phyloP scores from a whole-genome alignment of 2,329 filamentous ascomycete species.

The Cordyceps farinosa region DNA sequence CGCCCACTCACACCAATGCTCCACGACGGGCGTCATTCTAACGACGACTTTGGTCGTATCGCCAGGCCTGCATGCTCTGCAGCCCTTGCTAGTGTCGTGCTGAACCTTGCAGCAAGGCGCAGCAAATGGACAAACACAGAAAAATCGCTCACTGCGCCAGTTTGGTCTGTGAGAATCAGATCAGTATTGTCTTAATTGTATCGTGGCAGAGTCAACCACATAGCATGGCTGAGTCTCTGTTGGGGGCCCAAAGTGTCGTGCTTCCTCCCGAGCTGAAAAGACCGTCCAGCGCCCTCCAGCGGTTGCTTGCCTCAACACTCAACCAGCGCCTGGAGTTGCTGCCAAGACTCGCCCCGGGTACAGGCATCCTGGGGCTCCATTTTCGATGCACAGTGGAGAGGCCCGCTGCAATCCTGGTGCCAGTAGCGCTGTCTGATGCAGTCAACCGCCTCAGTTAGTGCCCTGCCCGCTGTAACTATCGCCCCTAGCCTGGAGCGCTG shows the following conservation, averaged over 20 bases:
- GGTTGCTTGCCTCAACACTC: background rate
- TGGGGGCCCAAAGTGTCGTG: too few species aligned
- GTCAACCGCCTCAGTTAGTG: background rate
- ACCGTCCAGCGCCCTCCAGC: background rate
- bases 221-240: too few species aligned
- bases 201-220: too few species aligned
- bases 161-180: too few species aligned
- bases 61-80: background rate
- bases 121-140: background rate
- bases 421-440: background rate
- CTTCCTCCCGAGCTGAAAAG: too few species aligned
- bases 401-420: background rate
- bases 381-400: conserved; percentile 1
- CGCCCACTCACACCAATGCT: background rate
- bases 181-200: background rate
- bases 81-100: background rate
- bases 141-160: background rate
- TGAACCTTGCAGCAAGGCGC: conserved; percentile 7
- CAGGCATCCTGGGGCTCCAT: background rate
- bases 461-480: background rate
- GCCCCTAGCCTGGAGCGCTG: background rate
- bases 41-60: background rate
- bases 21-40: background rate
- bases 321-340: background rate
- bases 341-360: background rate